Conservation (phyloP, 176 grass and related monocot species). For the Cenchrus purpureus region DNA sequence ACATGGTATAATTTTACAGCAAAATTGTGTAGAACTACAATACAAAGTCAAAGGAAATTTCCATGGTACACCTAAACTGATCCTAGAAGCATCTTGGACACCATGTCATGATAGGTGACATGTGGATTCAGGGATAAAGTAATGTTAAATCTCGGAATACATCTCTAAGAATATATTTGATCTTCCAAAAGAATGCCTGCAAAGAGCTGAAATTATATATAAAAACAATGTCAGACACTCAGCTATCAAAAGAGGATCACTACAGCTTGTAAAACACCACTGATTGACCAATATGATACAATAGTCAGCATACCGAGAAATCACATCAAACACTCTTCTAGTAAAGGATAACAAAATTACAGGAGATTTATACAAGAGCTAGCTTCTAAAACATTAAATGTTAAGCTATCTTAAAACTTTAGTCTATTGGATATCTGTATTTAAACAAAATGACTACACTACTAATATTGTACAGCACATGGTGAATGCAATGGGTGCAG, state of each 20-base stretch:
- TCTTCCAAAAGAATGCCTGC: constrained; percentile 42
- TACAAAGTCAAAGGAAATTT: constrained; percentile 18
- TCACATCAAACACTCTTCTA: not conserved
- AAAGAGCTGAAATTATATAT: constrained; percentile 29
- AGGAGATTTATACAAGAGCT: not conserved
- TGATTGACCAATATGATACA: not conserved
- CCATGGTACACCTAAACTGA: constrained; percentile 29
- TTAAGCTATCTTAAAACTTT: constrained; percentile 23
- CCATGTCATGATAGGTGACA: constrained; percentile 22
- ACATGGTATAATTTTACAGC: constrained; percentile 30
- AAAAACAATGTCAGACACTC: constrained; percentile 13
- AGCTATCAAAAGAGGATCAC: not conserved
- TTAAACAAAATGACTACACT: constrained; percentile 9
- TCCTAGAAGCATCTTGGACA: constrained; percentile 36
- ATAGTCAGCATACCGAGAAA: not conserved
- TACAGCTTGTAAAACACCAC: constrained; percentile 6
- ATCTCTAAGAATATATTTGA: constrained; percentile 31
- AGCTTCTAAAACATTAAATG: constrained; percentile 33
- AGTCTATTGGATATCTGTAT: constrained; percentile 9
- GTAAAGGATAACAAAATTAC: not conserved
- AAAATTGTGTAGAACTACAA: constrained; percentile 42
- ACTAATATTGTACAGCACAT: constrained; percentile 2
- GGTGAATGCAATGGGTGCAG: constrained; percentile 6
- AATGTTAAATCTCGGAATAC: constrained; percentile 33
- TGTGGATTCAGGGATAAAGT: not conserved